A percentile compares a stretch with the other conserved stretches of the same genome.
Conservation (phyloP, 768 basidiomycete species). For the Tephrocybe sp. region DNA sequence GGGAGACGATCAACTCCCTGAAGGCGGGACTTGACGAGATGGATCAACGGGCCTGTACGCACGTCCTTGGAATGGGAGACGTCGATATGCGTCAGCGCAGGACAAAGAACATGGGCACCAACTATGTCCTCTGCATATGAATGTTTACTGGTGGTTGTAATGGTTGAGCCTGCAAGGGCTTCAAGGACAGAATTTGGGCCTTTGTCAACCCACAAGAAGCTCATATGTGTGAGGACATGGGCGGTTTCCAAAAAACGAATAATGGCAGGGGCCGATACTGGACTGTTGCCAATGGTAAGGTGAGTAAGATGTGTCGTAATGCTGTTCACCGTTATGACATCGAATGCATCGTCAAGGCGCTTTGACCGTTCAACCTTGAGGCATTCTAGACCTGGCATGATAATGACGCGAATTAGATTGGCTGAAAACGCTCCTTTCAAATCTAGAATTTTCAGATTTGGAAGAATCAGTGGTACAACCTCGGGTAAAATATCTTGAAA, state of each 20-base stretch:
- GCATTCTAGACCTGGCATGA: slow-evolving; percentile 10
- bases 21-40: slow-evolving; percentile 55
- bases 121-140: neutral
- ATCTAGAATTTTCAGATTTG: slow-evolving; percentile 37
- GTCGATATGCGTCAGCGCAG: slow-evolving; percentile 47
- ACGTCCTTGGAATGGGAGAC: slow-evolving; percentile 57
- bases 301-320: slow-evolving; percentile 32
- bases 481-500: neutral
- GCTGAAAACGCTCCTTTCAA: slow-evolving; percentile 22
- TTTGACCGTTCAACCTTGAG: slow-evolving; percentile 16
- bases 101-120: slow-evolving; percentile 36
- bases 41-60: slow-evolving; percentile 48
- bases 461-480: slow-evolving; percentile 22
- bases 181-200: slow-evolving; percentile 41
- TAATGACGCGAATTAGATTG: slow-evolving; percentile 13
- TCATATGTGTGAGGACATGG: slow-evolving; percentile 41
- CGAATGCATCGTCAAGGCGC: slow-evolving; percentile 20
- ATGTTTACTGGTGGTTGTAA: neutral
- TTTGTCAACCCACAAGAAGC: slow-evolving; percentile 33
- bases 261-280: slow-evolving; percentile 21
- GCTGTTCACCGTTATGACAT: slow-evolving; percentile 16
- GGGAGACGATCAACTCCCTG: slow-evolving; percentile 7
- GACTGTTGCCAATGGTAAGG: slow-evolving; percentile 35
- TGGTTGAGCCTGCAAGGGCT: slow-evolving; percentile 32
- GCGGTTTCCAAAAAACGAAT: slow-evolving; percentile 33